These are phyloP conservation scores for Epichloe bromicola DNA, from an alignment of 2,329 filamentous ascomycete genomes.

Conservation along the genomic window DNA sequence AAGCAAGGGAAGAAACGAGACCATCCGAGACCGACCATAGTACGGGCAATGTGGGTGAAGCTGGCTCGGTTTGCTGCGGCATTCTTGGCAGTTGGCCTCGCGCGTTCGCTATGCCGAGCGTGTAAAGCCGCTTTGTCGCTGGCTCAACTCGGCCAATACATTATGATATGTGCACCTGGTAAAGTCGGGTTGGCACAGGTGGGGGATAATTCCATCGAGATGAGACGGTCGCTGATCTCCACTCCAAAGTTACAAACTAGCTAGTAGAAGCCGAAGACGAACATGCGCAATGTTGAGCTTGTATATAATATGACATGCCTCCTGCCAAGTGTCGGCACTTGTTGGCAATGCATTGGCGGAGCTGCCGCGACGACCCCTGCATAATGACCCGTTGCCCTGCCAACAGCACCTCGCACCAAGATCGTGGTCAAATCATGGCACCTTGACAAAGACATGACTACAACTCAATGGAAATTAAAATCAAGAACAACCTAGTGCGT, in stretches of 20 bases:
- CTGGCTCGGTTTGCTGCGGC: constrained; percentile 26
- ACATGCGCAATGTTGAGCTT: no score
- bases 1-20: not conserved
- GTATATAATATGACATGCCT: no score
- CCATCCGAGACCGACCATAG: not conserved
- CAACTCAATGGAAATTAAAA: not conserved
- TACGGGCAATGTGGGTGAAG: not conserved
- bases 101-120: not conserved
- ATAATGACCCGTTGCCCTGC: constrained; percentile 1
- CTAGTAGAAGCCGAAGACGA: no score
- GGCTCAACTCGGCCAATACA: not conserved
- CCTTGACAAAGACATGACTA: not conserved
- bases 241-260: no score
- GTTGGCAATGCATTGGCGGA: no score
- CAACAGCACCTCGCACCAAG: constrained; percentile 1
- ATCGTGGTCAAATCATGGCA: not conserved
- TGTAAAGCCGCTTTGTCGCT: not conserved
- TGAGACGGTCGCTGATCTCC: no score
- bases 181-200: no score
- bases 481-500: not conserved
- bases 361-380: not conserved
- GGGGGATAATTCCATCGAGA: no score
- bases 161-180: no score
- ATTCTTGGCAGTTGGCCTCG: constrained; percentile 4
- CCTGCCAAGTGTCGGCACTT: no score